Evolutionary conservation across 257 asterid genomes (phyloP), one percentile per base, ranked within the genome.

Genomic region (Solanum dulcamara): DNA sequence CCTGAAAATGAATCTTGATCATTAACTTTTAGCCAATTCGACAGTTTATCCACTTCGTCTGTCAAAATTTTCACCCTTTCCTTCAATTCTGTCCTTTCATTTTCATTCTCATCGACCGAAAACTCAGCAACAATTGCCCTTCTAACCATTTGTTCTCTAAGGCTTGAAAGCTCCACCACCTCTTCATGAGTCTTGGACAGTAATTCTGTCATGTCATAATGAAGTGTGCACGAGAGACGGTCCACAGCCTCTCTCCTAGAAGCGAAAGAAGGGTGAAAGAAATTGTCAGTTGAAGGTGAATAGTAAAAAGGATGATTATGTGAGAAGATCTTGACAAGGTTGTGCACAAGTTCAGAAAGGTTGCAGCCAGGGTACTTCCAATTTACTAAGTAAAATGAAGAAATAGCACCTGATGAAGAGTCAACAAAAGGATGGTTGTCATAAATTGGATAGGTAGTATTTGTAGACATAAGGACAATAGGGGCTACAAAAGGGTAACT

Each of bases 401-500:
- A 24, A 48, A 84, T 57, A 79, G 88, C 87, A 66, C 97, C 97
- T 17, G 95, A 91, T 17, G 94, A 91, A 44, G 92, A 62, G 26
- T 91, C 91, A 7, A 92, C 87, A 42, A 92, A 91, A 11, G 97
- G 97, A 84, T 92, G 90, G 60, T 83, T 85, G 1, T 83, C 84
- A 62, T 82, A 83, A 53, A 89, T 26, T n/a, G 92, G 87, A 64
- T 51, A 70, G 4, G 26, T n/a, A 2, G 86, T 74, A 72, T 48
- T 44, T 3, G 35, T 81, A 6, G 81, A 40, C 30, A 85, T 62
- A n/a, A 92, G 84, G 6, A 91, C 96, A 37, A 89, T 33, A 18
- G 97, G 96, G 12, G 96, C 80, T 80, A 66, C 10, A 32, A 87
- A 88, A 14, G 97, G 97, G 90, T 93, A 93, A 3, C 89, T 85